phyloP scores from a whole-genome alignment of 768 basidiomycete genomes.

The Scleroderma bovista region DNA sequence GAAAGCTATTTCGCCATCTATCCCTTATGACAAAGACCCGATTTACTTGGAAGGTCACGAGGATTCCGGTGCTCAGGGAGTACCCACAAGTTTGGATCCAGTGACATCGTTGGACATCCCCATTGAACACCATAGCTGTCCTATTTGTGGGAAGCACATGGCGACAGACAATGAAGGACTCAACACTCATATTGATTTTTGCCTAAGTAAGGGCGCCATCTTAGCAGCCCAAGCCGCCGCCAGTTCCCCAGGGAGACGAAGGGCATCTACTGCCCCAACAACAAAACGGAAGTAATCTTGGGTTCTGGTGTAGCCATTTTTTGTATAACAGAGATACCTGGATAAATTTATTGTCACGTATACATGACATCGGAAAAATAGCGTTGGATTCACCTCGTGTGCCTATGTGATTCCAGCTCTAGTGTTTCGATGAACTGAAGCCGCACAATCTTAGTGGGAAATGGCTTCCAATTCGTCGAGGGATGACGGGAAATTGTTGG shows the following conservation, averaged over 20 bases:
- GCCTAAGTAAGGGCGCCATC: slow-evolving; percentile 76
- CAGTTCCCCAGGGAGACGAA: slow-evolving; percentile 14
- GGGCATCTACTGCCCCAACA: not conserved
- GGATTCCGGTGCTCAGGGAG: slow-evolving; percentile 5
- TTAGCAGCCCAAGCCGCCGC: slow-evolving; percentile 52
- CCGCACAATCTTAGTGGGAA: too few species aligned
- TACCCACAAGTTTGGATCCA: slow-evolving; percentile 7
- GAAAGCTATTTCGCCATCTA: not conserved
- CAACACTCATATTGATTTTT: slow-evolving; percentile 88
- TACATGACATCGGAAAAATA: too few species aligned
- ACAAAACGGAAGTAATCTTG: slow-evolving; percentile 14
- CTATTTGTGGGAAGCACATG: slow-evolving; percentile 54
- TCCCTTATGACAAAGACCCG: not conserved
- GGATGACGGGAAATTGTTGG: too few species aligned
- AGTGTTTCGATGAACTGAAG: too few species aligned
- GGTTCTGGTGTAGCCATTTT: too few species aligned
- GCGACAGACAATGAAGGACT: slow-evolving; percentile 69
- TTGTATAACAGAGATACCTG: too few species aligned
- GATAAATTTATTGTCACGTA: too few species aligned
- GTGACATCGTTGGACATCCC: not conserved
- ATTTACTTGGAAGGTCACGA: not conserved
- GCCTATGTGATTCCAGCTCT: too few species aligned
- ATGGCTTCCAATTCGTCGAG: too few species aligned
- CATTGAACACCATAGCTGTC: slow-evolving; percentile 46
- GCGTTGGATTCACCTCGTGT: too few species aligned